These are phyloP conservation scores for Ceratocystis eucalypticola DNA, from an alignment of 2,329 filamentous ascomycete species.

Conservation along the genomic window DNA sequence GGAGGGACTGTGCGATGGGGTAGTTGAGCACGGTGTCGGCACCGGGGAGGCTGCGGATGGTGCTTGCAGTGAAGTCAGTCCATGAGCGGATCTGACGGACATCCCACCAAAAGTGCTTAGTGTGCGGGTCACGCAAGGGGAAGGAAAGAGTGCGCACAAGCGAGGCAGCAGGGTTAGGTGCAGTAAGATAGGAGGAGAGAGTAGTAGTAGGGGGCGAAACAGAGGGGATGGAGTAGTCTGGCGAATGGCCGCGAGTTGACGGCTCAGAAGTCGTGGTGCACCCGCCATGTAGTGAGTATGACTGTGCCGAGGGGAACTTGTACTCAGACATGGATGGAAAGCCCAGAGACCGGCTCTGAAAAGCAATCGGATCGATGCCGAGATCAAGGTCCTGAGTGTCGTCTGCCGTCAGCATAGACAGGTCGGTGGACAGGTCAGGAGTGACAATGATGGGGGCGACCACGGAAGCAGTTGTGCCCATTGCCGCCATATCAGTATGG, in stretches of 20 bases:
- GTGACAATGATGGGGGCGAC: background rate
- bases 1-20: constrained; percentile 46
- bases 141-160: constrained; percentile 69
- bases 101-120: constrained; percentile 92
- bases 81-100: constrained; percentile 75
- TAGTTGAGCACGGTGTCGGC: constrained; percentile 61
- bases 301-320: constrained; percentile 10
- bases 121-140: constrained; percentile 49
- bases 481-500: background rate
- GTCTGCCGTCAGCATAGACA: background rate
- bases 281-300: constrained; percentile 26
- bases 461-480: background rate
- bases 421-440: background rate
- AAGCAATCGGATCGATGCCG: background rate
- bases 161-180: constrained; percentile 66
- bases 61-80: constrained; percentile 61
- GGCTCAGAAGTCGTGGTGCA: background rate
- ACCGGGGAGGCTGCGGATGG: constrained; percentile 59
- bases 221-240: background rate
- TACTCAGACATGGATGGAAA: constrained; percentile 5
- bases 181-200: constrained; percentile 63
- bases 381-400: background rate
- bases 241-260: background rate
- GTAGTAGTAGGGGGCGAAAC: constrained; percentile 47
- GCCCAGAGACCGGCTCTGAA: constrained; percentile 2